Base-by-base conservation (phyloP, 2,329 filamentous ascomycete species). In the Pestalotiopsis sp. region DNA sequence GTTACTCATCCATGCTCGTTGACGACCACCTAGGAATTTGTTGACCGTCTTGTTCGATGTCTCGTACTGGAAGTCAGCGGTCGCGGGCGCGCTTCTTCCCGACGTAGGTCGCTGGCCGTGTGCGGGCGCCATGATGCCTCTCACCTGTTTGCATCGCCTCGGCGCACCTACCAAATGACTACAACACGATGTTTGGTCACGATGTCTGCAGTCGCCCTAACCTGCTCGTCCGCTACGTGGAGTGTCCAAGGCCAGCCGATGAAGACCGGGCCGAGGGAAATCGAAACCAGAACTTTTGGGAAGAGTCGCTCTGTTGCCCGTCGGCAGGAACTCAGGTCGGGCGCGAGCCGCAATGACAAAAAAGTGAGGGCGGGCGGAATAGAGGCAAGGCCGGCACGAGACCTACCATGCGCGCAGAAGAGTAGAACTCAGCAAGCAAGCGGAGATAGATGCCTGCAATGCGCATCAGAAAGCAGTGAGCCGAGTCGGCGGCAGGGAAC, bases 31-130 rank as follows among this genome's bases (percentile, higher is more conserved):
- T 25, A 83, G 73, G 70, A 82, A 82, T 31, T 77, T 70, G 68
- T 82, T 81, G 66, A 82, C 66, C 1, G 83, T 84, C 60, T 79
- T 78, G 72, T 84, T 84, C 4, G 80, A 80, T 27, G 77, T 77
- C 31, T 80, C 78, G 68, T 83, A 76, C 69, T 80, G 74, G 20
- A 68, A 66, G 20, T 72, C 71, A 41, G 70, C 62, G 45, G 70
- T 59, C 12, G 64, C 36, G 23, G 69, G 68, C 11, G 69, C 56
- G 36, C 64, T 68, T 39, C 71, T 65, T 39, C 58, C 56, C 27
- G 60, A 41, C 45, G 65, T 36, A 38, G 66, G 17, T 41, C 65
- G 66, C 25, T 52, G 60, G 64, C 59, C 62, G 63, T 60, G 59
- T 45, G 39, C 65, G 39, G 65, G 65, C 68, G 68, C 68, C 68